A percentile compares a stretch with the other conserved stretches of the same genome.
Evolutionary conservation across 768 basidiomycete genomes (phyloP).

Genomic region (Leccinum boreale): DNA sequence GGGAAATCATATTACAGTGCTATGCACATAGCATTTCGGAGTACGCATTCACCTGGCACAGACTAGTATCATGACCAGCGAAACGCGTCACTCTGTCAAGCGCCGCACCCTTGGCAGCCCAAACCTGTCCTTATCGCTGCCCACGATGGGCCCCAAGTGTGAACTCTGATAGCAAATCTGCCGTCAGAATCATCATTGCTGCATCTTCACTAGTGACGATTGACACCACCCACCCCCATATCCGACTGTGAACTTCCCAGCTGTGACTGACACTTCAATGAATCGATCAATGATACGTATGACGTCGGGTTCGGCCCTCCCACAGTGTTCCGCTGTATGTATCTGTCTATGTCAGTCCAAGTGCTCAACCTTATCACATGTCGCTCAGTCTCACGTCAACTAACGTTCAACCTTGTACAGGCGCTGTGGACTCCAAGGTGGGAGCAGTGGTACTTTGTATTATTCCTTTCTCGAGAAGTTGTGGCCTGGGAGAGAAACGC

Average conservation of each 20-base stretch:
- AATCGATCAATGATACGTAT: not conserved
- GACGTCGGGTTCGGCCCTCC: not conserved
- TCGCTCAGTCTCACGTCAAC: not conserved
- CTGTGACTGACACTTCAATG: not conserved
- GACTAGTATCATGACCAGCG: not conserved
- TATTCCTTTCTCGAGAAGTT: not conserved
- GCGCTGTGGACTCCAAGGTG: not conserved
- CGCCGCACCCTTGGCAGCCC: not conserved
- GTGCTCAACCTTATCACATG: not conserved
- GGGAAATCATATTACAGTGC: not conserved
- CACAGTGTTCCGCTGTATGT: not conserved
- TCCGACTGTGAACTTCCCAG: conserved; percentile 5
- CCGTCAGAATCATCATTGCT: not conserved
- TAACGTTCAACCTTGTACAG: not conserved
- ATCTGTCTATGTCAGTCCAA: not conserved
- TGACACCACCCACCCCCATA: conserved; percentile 5
- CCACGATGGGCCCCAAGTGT: not conserved
- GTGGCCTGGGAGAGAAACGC: not conserved
- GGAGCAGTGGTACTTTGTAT: not conserved
- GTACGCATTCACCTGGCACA: not conserved
- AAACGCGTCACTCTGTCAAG: not conserved
- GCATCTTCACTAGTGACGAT: not conserved
- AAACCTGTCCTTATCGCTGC: not conserved
- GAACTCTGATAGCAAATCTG: not conserved
- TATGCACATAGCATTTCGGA: not conserved